Percentiles rank a stretch among this genome's conserved stretches.
These are phyloP conservation scores for Guadua angustifolia DNA, from an alignment of 176 grass and related monocot species.

Conservation along the genomic window DNA sequence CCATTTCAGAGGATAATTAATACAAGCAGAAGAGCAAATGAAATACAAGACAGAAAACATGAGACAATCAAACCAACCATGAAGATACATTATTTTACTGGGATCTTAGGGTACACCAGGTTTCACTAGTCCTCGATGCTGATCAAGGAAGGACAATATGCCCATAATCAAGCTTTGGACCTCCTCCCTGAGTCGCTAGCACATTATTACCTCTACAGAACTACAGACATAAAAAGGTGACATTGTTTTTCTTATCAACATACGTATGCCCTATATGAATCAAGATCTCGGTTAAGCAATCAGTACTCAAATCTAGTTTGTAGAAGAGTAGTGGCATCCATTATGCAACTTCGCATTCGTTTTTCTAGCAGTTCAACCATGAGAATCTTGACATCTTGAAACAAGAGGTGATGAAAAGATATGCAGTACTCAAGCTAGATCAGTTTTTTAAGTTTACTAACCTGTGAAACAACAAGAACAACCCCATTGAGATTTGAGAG, in stretches of 20 bases:
- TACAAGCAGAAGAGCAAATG: conserved; percentile 10
- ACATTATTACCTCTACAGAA: not conserved
- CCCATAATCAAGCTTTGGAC: not conserved
- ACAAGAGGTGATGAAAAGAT: not conserved
- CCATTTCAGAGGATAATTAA: not conserved
- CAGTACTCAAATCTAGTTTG: conserved; percentile 10
- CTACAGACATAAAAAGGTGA: not conserved
- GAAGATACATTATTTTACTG: not conserved
- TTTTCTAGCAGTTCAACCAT: conserved; percentile 14
- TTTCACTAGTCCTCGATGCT: not conserved
- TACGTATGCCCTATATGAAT: not conserved
- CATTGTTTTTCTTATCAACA: not conserved
- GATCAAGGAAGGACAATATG: conserved; percentile 16
- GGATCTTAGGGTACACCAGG: not conserved
- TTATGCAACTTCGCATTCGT: not conserved
- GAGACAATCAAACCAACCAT: not conserved
- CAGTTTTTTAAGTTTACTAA: conserved; percentile 34
- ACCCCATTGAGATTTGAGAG: not conserved
- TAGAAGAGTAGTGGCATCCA: not conserved
- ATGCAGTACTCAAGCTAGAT: not conserved
- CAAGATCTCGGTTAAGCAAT: conserved; percentile 6
- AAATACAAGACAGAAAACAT: conserved; percentile 11
- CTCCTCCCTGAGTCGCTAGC: not conserved
- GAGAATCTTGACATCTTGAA: conserved; percentile 27
- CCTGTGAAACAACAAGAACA: conserved; percentile 23